These are phyloP conservation scores for Scheffersomyces amazonensis DNA, from an alignment of 805 yeast species.

Conservation along the genomic window DNA sequence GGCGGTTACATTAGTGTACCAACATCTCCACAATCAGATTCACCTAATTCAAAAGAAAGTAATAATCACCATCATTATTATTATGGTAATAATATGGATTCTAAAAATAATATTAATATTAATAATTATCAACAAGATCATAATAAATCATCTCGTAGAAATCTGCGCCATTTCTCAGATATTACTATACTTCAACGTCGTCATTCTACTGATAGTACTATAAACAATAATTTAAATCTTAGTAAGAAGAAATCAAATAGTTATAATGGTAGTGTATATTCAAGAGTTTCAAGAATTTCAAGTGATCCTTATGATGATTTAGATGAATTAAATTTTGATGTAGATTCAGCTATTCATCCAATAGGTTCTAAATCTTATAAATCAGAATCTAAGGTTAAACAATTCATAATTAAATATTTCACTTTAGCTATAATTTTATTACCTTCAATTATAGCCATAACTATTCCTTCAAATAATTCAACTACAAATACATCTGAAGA, in stretches of 20 bases:
- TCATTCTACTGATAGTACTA: neutral
- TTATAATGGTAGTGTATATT: neutral
- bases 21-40: neutral
- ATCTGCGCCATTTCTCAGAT: no score
- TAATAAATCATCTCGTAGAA: neutral
- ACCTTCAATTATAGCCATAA: slow-evolving; percentile 24
- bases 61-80: neutral
- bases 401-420: slow-evolving; percentile 12
- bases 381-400: slow-evolving; percentile 1
- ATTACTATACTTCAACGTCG: neutral
- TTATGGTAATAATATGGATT: no score
- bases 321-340: slow-evolving; percentile 6
- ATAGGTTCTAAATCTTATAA: neutral
- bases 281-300: neutral
- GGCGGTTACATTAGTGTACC: no score
- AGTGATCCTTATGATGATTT: slow-evolving; percentile 5
- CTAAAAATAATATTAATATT: no score
- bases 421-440: slow-evolving; percentile 18
- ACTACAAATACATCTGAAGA: slow-evolving; percentile 11
- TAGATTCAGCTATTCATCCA: slow-evolving; percentile 4
- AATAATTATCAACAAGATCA: neutral
- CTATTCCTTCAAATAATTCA: slow-evolving; percentile 16
- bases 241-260: neutral
- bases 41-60: neutral
- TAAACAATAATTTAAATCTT: neutral